phyloP scores from a whole-genome alignment of 169 alveolate genomes.

The Perkinsus marinus region DNA sequence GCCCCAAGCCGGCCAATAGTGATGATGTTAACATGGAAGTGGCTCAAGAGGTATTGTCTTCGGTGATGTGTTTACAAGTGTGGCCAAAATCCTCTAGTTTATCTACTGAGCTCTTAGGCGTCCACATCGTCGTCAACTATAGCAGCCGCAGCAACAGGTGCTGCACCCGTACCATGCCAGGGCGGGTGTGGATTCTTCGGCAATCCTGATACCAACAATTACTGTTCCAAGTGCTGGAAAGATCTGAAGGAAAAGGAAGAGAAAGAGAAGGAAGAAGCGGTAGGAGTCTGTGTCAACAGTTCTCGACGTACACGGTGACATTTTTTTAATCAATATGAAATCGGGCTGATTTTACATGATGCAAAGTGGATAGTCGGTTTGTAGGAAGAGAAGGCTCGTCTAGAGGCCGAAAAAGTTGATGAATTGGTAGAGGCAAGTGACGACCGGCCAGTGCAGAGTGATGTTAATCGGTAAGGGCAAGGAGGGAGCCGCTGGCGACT shows the following conservation, averaged over 20 bases:
- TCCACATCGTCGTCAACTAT: background rate
- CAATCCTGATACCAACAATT: background rate
- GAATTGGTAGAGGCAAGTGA: background rate
- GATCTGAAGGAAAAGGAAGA: slow-evolving; percentile 14
- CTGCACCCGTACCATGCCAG: background rate
- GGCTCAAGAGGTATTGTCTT: background rate
- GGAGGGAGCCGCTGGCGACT: too few species aligned
- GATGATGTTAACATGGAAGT: background rate
- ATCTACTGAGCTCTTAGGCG: too few species aligned
- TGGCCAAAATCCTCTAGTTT: too few species aligned
- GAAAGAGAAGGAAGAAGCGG: background rate
- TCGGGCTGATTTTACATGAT: too few species aligned
- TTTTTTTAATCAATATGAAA: too few species aligned
- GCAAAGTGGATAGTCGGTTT: background rate
- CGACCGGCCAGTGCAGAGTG: background rate
- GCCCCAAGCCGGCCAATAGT: background rate
- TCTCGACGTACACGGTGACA: background rate
- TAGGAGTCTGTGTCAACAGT: background rate
- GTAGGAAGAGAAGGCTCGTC: background rate
- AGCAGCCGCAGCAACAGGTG: background rate
- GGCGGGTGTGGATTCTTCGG: slow-evolving; percentile 22
- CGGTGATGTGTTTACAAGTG: too few species aligned
- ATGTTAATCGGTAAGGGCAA: background rate
- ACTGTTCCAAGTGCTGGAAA: background rate
- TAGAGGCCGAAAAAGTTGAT: background rate